These are phyloP conservation scores for Fusarium cyanostomum DNA, from an alignment of 2,329 filamentous ascomycete genomes.

Conservation along the genomic window DNA sequence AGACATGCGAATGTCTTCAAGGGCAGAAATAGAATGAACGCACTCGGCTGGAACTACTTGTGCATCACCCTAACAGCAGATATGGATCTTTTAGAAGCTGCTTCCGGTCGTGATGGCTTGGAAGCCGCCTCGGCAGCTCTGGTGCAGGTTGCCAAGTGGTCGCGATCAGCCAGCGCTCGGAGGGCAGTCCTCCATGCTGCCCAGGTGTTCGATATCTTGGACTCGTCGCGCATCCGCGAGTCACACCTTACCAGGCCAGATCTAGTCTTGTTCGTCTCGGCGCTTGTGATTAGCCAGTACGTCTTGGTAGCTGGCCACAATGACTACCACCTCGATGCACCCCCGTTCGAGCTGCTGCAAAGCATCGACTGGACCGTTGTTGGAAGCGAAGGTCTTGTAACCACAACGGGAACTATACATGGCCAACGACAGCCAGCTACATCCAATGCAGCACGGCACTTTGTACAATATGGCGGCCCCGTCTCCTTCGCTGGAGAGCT, in stretches of 20 bases:
- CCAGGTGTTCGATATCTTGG: constrained; percentile 16
- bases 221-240: constrained; percentile 10
- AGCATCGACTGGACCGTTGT: constrained; percentile 3
- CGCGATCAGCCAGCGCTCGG: constrained; percentile 9
- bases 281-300: constrained; percentile 20
- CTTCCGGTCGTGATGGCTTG: constrained; percentile 8
- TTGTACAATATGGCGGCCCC: neutral
- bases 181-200: constrained; percentile 15
- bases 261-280: constrained; percentile 14
- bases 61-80: constrained; percentile 13
- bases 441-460: neutral
- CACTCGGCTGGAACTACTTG: constrained; percentile 15
- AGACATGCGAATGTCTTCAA: neutral
- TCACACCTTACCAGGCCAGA: constrained; percentile 16
- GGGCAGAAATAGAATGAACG: constrained; percentile 5
- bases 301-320: neutral
- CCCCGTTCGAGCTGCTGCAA: constrained; percentile 6
- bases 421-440: neutral
- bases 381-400: neutral
- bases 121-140: constrained; percentile 5
- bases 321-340: too few relatives aligned
- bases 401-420: neutral
- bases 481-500: constrained; percentile 8
- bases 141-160: neutral
- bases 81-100: constrained; percentile 11